Evolutionary conservation across 129 eudicot genomes (phyloP).

Genomic region (Arctium minus): DNA sequence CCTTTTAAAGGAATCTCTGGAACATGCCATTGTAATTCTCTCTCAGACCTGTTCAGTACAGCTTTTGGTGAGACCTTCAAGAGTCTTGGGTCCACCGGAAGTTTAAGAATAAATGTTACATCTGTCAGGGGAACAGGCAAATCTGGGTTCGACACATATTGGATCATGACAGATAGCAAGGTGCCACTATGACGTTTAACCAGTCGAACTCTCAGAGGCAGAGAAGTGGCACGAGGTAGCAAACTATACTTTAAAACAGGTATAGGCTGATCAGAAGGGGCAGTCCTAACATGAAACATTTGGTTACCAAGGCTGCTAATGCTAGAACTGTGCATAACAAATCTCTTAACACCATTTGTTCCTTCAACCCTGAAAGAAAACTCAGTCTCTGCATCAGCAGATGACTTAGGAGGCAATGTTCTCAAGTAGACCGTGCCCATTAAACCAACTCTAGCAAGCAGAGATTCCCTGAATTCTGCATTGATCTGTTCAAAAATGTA

Average conservation of each 20-base stretch:
- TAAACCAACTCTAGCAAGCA: constrained; percentile 83
- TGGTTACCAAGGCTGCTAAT: constrained; percentile 82
- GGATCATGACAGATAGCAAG: constrained; percentile 87
- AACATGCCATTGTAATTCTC: constrained; percentile 88
- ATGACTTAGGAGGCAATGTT: constrained; percentile 76
- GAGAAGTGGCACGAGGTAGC: constrained; percentile 69
- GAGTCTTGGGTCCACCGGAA: constrained; percentile 86
- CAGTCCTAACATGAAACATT: constrained; percentile 73
- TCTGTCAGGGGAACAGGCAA: constrained; percentile 63
- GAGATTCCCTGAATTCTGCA: constrained; percentile 85
- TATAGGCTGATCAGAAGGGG: constrained; percentile 64
- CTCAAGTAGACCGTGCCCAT: constrained; percentile 63
- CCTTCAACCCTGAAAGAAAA: constrained; percentile 84
- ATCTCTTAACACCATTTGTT: constrained; percentile 62
- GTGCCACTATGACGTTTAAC: constrained; percentile 85
- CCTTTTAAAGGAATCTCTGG: constrained; percentile 82
- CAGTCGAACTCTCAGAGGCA: constrained; percentile 73
- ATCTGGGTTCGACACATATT: constrained; percentile 82
- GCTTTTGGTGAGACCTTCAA: constrained; percentile 87
- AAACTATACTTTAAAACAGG: constrained; percentile 77
- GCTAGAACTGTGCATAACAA: constrained; percentile 55
- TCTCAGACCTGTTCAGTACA: constrained; percentile 81
- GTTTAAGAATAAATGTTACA: constrained; percentile 73
- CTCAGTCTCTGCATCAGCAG: constrained; percentile 73
- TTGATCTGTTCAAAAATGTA: constrained; percentile 67